Evolutionary conservation across 768 basidiomycete genomes (phyloP).

Genomic region (Kwoniella sp.): DNA sequence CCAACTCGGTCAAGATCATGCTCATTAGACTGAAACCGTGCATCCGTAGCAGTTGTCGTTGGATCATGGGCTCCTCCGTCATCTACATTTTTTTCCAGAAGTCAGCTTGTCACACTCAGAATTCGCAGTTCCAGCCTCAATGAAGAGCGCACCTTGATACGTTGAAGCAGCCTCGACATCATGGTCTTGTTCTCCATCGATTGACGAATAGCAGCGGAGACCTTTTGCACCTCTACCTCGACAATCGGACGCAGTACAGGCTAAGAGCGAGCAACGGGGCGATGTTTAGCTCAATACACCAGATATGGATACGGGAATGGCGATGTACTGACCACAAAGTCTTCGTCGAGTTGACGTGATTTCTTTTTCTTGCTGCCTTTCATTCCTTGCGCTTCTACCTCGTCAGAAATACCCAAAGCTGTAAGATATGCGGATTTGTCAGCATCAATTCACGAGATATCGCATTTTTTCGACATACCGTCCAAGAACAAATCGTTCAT

Average conservation of each 20-base stretch:
- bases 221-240: slow-evolving; percentile 81
- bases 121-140: too few species aligned
- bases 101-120: slow-evolving; percentile 6
- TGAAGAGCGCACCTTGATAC: slow-evolving; percentile 67
- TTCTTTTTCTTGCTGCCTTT: slow-evolving; percentile 89
- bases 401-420: slow-evolving; percentile 94
- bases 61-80: slow-evolving; percentile 74
- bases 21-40: slow-evolving; percentile 92
- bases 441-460: background rate
- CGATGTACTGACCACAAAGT: slow-evolving; percentile 69
- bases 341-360: slow-evolving; percentile 89
- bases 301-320: too few species aligned
- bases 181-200: slow-evolving; percentile 76
- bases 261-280: slow-evolving; percentile 58
- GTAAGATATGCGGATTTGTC: slow-evolving; percentile 10
- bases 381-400: slow-evolving; percentile 75
- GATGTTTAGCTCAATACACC: too few species aligned
- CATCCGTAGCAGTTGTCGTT: slow-evolving; percentile 81
- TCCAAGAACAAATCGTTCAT: slow-evolving; percentile 96
- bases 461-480: too few species aligned
- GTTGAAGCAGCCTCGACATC: slow-evolving; percentile 75
- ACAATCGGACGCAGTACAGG: slow-evolving; percentile 74
- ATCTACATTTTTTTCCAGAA: slow-evolving; percentile 69
- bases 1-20: slow-evolving; percentile 77
- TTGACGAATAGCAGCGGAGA: slow-evolving; percentile 87